Conservation (phyloP, 2,329 filamentous ascomycete genomes). For the Xylariaceae sp. region DNA sequence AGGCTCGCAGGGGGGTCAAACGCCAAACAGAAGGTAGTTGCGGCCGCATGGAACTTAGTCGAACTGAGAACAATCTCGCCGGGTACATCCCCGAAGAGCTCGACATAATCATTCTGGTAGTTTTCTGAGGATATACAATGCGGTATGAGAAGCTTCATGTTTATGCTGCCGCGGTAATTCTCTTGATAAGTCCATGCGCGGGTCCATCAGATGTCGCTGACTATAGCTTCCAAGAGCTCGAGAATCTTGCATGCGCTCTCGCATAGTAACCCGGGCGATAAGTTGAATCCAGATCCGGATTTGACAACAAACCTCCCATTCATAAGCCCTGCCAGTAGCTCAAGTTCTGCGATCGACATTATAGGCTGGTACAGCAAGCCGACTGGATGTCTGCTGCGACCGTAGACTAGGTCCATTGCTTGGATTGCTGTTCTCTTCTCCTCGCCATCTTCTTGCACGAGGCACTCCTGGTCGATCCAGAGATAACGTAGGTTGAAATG, state of each 20-base stretch:
- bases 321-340: too few species aligned
- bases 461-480: slow-evolving; percentile 23
- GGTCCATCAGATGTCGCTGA: too few species aligned
- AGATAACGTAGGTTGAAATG: not conserved
- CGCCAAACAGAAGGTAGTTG: slow-evolving; percentile 1
- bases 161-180: slow-evolving; percentile 39
- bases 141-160: slow-evolving; percentile 40
- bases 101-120: not conserved
- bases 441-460: slow-evolving; percentile 1
- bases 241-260: not conserved
- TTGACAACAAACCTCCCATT: too few species aligned
- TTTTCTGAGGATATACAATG: slow-evolving; percentile 30
- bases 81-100: slow-evolving; percentile 21
- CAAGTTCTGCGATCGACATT: too few species aligned
- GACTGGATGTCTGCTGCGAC: slow-evolving; percentile 9
- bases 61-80: slow-evolving; percentile 24
- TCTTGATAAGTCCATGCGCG: too few species aligned
- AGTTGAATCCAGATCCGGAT: too few species aligned
- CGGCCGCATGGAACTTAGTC: not conserved
- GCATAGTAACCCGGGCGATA: not conserved
- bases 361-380: slow-evolving; percentile 10
- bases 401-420: slow-evolving; percentile 21
- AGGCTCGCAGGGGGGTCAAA: not conserved
- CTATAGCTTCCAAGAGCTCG: not conserved
- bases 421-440: slow-evolving; percentile 7